Base-by-base conservation (phyloP, 2,329 filamentous ascomycete genomes). In the Cordyceps militaris region DNA sequence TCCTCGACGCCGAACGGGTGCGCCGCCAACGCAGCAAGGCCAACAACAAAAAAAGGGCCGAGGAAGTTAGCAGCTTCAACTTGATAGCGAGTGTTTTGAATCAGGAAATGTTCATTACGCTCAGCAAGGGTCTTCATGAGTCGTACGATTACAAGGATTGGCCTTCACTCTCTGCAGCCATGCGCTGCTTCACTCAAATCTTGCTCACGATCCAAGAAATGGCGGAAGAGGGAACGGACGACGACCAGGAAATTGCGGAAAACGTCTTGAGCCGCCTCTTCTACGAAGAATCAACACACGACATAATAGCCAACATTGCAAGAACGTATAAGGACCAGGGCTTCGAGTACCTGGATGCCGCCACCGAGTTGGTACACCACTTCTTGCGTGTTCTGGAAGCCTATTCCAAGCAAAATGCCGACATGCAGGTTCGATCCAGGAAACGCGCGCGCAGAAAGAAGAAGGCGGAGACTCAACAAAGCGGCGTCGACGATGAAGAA, bases 261-360 rank as follows among this genome's bases (percentile, higher is more conserved):
- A 99, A 99, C 65, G 97, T 96, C 13, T 84, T 96, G 54, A 95
- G 88, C 66, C 89, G 93, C 61, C 90, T 99, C n/a, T 99, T 99
- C 70, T 99, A 99, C 73, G 94, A 99, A 71, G 91, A 97, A 67
- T 84, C 89, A 0, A 97, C 92, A 0, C 92, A 99, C 66, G 93
- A 99, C 61, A 81, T 89, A 24, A 83, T 99, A 53, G 82, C 93
- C 30, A 83, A 85, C 59, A 88, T 97, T 55, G 79, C 93, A 1
- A 81, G 87, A 61, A 86, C 82, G n/a, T 97, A 95, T 75, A 96
- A 95, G 64, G 90, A 93, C 60, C 94, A 97, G 73, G 89, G 90
- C 0, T 94, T 97, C 64, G 89, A 91, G 57, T 99, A 97, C 64
- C 80, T 99, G 1, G 92, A 99, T 71, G 88, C 92, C 6, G 87